These are phyloP conservation scores for Tulasnella sp. DNA, from an alignment of 768 basidiomycete genomes.

Conservation along the genomic window DNA sequence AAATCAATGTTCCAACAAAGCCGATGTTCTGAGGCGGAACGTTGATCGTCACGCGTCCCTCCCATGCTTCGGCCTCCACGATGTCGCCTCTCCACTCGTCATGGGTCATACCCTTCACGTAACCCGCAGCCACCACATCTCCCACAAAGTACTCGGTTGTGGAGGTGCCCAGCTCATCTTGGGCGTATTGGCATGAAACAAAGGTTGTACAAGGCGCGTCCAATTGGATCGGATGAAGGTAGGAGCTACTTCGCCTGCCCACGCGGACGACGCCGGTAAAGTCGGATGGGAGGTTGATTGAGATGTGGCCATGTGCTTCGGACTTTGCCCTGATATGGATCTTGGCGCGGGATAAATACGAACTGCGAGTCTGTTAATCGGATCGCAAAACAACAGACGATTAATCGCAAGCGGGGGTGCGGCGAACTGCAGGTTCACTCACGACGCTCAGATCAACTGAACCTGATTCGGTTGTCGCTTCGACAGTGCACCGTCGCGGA, in stretches of 20 bases:
- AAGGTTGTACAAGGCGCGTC: not conserved
- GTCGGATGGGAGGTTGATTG: constrained; percentile 9
- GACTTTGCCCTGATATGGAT: not conserved
- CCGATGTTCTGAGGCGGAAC: not conserved
- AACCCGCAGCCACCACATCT: constrained; percentile 19
- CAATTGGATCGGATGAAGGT: not conserved
- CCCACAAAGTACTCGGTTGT: constrained; percentile 9
- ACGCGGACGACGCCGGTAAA: constrained; percentile 28
- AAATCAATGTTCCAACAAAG: not conserved
- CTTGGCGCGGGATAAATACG: not conserved
- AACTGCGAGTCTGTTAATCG: not conserved
- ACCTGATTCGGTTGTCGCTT: not conserved
- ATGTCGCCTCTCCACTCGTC: constrained; percentile 23
- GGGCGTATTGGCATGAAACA: not conserved
- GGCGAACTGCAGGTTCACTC: not conserved
- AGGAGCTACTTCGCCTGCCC: not conserved
- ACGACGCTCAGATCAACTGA: not conserved
- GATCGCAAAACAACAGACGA: not conserved
- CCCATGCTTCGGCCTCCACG: constrained; percentile 6
- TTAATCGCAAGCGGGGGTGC: too few species aligned
- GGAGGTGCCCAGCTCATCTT: not conserved
- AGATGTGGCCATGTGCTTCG: not conserved
- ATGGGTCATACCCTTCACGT: constrained; percentile 22
- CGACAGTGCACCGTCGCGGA: not conserved
- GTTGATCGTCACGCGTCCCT: not conserved